Evolutionary conservation across 169 alveolate species (phyloP), one percentile per base, ranked within the genome.

Genomic region (Plasmodium gallinaceum): DNA sequence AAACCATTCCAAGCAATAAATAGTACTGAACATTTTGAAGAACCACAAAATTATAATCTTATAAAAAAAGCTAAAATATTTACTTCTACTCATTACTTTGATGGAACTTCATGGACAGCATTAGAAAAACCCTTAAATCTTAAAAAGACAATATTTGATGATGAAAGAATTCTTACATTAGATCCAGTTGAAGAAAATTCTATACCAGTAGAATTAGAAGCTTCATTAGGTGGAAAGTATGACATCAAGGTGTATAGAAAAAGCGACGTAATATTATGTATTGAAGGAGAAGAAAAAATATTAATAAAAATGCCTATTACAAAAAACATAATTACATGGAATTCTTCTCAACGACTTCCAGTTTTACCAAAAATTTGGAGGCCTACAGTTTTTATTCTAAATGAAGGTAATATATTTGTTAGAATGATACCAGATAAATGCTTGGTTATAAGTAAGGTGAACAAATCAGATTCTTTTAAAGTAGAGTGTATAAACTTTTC

Each of bases 281-380:
- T 93, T 18, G 95, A 93, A 60, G 95, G 95, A 24, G 95, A 90
- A 74, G 74, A 70, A 88, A 86, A 64, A 72, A 92, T 91, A 26
- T 93, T 90, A 66, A 64, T 93, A 65, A 75, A 73, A 83, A 48
- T 89, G 12, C 95, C 95, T 51, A 52, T 58, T 51, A 57, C 91
- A 61, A 57, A 68, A 7, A 91, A 85, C 7, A 93, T 93, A 24
- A 92, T 87, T 43, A 88, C 92, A 60, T 90, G 92, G 80, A 51
- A 73, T 37, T 74, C 61, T 16, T 87, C 93, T 24, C 94, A 90
- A 10, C 94, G 95, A 7, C 88, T 93, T 46, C 95, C 95, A 6
- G 83, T 92, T 6, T 90, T 93, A 58, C 93, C 89, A 24, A 93
- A 93, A 89, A 20, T 90, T 14, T 93, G 95, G 95, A 93, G 85